These are phyloP conservation scores for Stachybotrys elegans DNA, from an alignment of 2,329 filamentous ascomycete genomes.

Conservation along the genomic window DNA sequence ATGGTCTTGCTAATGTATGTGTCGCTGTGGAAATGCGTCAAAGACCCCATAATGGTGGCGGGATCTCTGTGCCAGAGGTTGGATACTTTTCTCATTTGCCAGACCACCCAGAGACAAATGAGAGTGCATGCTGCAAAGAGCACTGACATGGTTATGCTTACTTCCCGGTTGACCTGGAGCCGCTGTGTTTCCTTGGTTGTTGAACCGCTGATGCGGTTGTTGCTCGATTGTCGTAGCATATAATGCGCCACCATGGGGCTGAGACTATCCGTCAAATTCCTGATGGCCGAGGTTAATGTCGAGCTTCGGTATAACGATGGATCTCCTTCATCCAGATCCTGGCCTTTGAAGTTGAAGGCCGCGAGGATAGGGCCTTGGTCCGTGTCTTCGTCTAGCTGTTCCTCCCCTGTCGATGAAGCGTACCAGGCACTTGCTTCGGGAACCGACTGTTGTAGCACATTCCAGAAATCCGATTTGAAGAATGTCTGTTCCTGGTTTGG, in stretches of 20 bases:
- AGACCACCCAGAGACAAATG: not conserved
- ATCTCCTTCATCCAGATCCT: not conserved
- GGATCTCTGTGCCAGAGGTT: not conserved
- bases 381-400: not conserved
- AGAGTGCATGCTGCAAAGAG: not conserved
- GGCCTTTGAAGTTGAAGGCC: not conserved
- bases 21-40: not conserved
- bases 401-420: too few relatives aligned
- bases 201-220: not conserved
- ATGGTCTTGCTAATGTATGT: not conserved
- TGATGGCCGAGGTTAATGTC: not conserved
- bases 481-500: not conserved
- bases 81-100: not conserved
- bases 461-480: not conserved
- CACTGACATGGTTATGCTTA: not conserved
- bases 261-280: not conserved
- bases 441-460: not conserved
- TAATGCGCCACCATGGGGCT: not conserved
- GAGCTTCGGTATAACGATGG: not conserved
- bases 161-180: not conserved
- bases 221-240: not conserved
- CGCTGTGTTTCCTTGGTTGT: not conserved
- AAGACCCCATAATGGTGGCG: not conserved
- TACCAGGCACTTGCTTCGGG: not conserved
- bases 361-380: not conserved